These are phyloP conservation scores for Sarcodon aspratus DNA, from an alignment of 768 basidiomycete genomes.

Conservation along the genomic window DNA sequence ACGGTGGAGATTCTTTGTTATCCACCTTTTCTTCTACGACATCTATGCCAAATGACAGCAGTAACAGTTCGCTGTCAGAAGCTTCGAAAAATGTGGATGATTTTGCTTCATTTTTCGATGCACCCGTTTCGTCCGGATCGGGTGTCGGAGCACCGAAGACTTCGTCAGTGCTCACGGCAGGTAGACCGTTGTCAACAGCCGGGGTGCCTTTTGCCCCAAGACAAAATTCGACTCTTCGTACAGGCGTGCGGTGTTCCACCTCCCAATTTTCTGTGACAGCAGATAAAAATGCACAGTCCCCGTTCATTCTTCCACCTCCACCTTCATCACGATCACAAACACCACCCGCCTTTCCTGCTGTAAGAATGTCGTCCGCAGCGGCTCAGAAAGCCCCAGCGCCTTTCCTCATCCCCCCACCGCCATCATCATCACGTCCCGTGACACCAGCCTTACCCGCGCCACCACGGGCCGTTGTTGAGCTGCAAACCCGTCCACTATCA, in stretches of 20 bases:
- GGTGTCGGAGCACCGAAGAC: not conserved
- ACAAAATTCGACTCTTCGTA: not conserved
- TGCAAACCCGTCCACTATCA: not conserved
- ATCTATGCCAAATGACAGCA: not conserved
- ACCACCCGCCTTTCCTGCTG: constrained; percentile 10
- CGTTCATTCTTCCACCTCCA: not conserved
- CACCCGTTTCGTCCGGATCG: not conserved
- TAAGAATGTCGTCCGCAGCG: constrained; percentile 3
- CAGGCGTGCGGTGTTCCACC: not conserved
- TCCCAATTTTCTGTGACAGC: constrained; percentile 1
- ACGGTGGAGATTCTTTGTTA: constrained; percentile 14
- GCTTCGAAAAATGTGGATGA: not conserved
- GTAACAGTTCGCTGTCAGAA: not conserved
- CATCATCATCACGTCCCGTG: constrained; percentile 11
- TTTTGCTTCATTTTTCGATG: constrained; percentile 10
- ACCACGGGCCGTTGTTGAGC: not conserved
- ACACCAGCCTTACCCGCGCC: constrained; percentile 4
- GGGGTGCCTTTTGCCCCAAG: not conserved
- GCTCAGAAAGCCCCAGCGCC: constrained; percentile 3
- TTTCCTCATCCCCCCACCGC: constrained; percentile 11
- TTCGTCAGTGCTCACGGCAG: constrained; percentile 2
- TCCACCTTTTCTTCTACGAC: constrained; percentile 6
- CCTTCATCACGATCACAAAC: not conserved
- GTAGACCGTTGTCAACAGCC: constrained; percentile 1
- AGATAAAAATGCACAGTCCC: too few relatives aligned